Evolutionary conservation across 2,329 filamentous ascomycete genomes (phyloP), one percentile per base, ranked within the genome.

Genomic region (Botryotinia calthae): DNA sequence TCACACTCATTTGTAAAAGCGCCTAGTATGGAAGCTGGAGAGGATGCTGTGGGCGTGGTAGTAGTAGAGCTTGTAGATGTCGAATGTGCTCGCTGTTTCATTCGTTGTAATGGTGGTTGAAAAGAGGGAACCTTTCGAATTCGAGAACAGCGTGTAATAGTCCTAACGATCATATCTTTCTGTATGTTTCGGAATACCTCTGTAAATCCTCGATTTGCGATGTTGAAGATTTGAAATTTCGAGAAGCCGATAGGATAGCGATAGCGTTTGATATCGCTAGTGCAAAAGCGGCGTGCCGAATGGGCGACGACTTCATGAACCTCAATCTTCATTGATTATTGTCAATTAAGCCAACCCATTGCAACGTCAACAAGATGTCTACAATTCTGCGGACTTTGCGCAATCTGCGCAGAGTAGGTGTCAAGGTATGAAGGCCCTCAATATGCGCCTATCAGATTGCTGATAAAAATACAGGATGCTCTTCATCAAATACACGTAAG

Each of bases 401-500:
- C 83, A 97, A 98, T 83, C 82, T 98, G 82, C 91, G 94, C 86
- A 91, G 89, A 85, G 89, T 97, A 82, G 96, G 96, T 72, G 81
- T 98, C 81, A 97, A 95, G 91, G 94, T 94, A 84, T 76, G 84
- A 74, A 44, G 16, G 61, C n/a, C 34, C 62, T 46, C 44, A 22
- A 12, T 34, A 16, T 34, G 51, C 25, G 54, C 40, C 28, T 14
- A 16, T 62, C 56, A 77, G 46, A 61, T 74, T 73, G 78, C 79
- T 88, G 81, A 87, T 81, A 28, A 40, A 40, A 58, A 75, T 75
- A 79, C 81, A 97, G 94, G 92, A 97, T 83, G 96, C 91, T 87
- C 92, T 90, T 84, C 92, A 93, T 84, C 96, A 98, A 87, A 88
- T 98, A 88, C 90, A 95, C 85, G 93, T 97, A 93, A 85, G 92